phyloP scores from a whole-genome alignment of 805 yeast genomes.

The Starmerella ratchasimensis region DNA sequence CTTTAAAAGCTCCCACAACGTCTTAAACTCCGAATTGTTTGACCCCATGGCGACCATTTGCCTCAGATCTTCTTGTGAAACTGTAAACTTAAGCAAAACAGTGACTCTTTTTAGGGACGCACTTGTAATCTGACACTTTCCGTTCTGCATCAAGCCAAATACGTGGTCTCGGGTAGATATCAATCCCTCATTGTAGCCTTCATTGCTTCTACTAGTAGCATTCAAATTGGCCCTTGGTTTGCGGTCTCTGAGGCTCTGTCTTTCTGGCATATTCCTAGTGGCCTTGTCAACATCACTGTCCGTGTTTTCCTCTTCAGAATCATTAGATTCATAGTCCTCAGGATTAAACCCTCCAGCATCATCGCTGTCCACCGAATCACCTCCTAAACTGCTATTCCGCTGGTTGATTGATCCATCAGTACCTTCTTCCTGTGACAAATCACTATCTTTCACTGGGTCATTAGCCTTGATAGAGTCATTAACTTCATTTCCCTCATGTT shows the following conservation, averaged over 20 bases:
- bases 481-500: background rate
- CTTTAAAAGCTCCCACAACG: slow-evolving; percentile 18
- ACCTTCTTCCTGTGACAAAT: too few relatives aligned
- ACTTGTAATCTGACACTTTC: slow-evolving; percentile 18
- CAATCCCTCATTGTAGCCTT: background rate
- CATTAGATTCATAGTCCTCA: slow-evolving; percentile 10
- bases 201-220: too few relatives aligned
- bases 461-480: too few relatives aligned
- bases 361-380: too few relatives aligned
- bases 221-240: too few relatives aligned
- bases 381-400: too few relatives aligned
- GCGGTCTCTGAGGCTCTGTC: too few relatives aligned
- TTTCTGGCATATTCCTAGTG: background rate
- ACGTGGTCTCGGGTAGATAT: slow-evolving; percentile 8
- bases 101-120: slow-evolving; percentile 21
- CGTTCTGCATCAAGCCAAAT: slow-evolving; percentile 15
- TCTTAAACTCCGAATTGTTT: slow-evolving; percentile 19
- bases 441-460: too few relatives aligned
- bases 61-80: slow-evolving; percentile 22
- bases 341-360: slow-evolving; percentile 7
- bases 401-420: too few relatives aligned
- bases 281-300: slow-evolving; percentile 3
- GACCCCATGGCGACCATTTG: slow-evolving; percentile 24
- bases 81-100: slow-evolving; percentile 21
- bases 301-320: background rate